These are phyloP conservation scores for Ustilago esculenta DNA, from an alignment of 1,284 basidiomycete species.

Conservation along the genomic window DNA sequence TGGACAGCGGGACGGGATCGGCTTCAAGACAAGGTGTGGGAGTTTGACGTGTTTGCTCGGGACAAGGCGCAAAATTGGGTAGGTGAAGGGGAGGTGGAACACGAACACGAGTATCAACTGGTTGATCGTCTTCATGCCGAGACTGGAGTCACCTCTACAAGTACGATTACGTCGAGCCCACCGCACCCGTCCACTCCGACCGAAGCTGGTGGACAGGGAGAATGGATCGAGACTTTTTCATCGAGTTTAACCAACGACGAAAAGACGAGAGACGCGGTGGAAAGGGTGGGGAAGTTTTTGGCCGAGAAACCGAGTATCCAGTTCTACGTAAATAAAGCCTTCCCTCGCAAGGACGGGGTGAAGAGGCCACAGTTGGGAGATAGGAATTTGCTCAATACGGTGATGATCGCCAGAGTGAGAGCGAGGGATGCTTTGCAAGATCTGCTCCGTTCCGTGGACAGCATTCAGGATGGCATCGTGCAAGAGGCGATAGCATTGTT, in stretches of 20 bases:
- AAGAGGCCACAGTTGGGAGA: slow-evolving; percentile 7
- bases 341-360: background rate
- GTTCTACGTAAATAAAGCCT: slow-evolving; percentile 28
- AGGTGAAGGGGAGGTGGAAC: slow-evolving; percentile 26
- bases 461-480: background rate
- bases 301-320: slow-evolving; percentile 36
- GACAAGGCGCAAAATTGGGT: slow-evolving; percentile 40
- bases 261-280: background rate
- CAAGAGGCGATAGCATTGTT: slow-evolving; percentile 1
- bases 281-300: slow-evolving; percentile 9
- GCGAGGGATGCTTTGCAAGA: slow-evolving; percentile 4
- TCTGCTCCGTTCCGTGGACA: background rate
- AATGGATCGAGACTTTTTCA: slow-evolving; percentile 4
- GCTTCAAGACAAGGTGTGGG: slow-evolving; percentile 35
- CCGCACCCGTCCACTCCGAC: background rate
- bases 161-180: slow-evolving; percentile 1
- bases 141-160: background rate
- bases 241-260: slow-evolving; percentile 1
- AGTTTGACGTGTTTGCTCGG: slow-evolving; percentile 46
- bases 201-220: no score
- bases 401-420: slow-evolving; percentile 9
- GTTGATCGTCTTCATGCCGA: slow-evolving; percentile 26
- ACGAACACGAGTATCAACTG: slow-evolving; percentile 44
- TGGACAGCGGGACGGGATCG: slow-evolving; percentile 32
- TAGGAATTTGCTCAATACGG: slow-evolving; percentile 7